Percentiles rank a stretch among this genome's conserved stretches.
These are phyloP conservation scores for Pichia sp. DNA, from an alignment of 1,139 yeast genomes.

Conservation along the genomic window DNA sequence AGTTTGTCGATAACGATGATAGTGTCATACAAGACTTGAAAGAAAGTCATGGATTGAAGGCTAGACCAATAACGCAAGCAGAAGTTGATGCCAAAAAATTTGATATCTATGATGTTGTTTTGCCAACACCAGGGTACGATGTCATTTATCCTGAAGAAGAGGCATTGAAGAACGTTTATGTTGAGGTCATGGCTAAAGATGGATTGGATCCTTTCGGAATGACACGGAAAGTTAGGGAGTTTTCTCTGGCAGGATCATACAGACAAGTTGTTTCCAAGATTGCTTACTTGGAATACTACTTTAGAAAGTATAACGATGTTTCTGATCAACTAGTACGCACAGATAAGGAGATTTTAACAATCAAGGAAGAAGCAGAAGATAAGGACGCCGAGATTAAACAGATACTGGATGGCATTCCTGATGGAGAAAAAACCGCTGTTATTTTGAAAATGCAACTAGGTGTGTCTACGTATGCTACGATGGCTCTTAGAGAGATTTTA, in stretches of 20 bases:
- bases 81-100: slow-evolving; percentile 60
- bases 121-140: slow-evolving; percentile 95
- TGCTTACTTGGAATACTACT: slow-evolving; percentile 54
- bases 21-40: slow-evolving; percentile 63
- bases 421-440: slow-evolving; percentile 60
- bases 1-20: slow-evolving; percentile 35
- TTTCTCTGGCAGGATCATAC: slow-evolving; percentile 88
- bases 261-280: slow-evolving; percentile 74
- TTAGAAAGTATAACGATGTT: slow-evolving; percentile 57
- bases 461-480: slow-evolving; percentile 91
- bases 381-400: slow-evolving; percentile 27
- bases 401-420: slow-evolving; percentile 37
- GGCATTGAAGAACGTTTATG: slow-evolving; percentile 56
- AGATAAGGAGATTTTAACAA: slow-evolving; percentile 64
- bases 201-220: slow-evolving; percentile 79
- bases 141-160: slow-evolving; percentile 74
- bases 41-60: slow-evolving; percentile 50
- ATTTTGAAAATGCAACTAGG: slow-evolving; percentile 74
- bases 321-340: slow-evolving; percentile 73
- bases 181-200: slow-evolving; percentile 71
- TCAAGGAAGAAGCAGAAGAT: slow-evolving; percentile 30
- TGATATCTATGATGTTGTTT: slow-evolving; percentile 75
- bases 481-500: slow-evolving; percentile 84
- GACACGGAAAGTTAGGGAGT: slow-evolving; percentile 81
- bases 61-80: slow-evolving; percentile 65